phyloP scores from a whole-genome alignment of 768 basidiomycete genomes.

The Kwoniella botswanensis region DNA sequence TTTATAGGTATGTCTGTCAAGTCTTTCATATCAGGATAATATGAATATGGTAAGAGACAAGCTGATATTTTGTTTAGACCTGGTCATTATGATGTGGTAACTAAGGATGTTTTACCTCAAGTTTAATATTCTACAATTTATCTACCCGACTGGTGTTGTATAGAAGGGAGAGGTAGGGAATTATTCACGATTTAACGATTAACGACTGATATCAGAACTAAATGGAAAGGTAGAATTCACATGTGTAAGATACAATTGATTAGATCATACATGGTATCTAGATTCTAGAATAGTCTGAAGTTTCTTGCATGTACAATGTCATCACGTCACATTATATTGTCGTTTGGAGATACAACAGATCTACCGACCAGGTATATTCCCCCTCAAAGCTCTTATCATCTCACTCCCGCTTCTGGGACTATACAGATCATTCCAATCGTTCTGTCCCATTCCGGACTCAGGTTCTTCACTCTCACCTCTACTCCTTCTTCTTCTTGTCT shows the following conservation, averaged over 20 bases:
- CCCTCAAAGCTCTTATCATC: slow-evolving; percentile 32
- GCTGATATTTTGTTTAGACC: slow-evolving; percentile 63
- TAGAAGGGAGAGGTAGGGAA: too few species aligned
- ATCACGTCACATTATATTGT: too few species aligned
- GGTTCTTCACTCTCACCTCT: slow-evolving; percentile 36
- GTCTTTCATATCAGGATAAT: background rate
- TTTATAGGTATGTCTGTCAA: slow-evolving; percentile 68
- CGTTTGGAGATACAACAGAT: background rate
- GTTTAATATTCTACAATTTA: background rate
- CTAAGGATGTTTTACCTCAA: slow-evolving; percentile 44
- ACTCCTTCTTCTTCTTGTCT: slow-evolving; percentile 1
- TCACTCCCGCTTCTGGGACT: slow-evolving; percentile 30
- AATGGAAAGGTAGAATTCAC: too few species aligned
- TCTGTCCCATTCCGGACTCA: background rate
- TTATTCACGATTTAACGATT: background rate
- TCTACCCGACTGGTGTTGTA: background rate
- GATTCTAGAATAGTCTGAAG: background rate
- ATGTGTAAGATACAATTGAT: too few species aligned
- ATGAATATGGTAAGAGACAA: background rate
- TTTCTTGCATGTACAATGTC: background rate
- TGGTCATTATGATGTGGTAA: slow-evolving; percentile 84
- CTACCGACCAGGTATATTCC: slow-evolving; percentile 23
- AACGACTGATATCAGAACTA: background rate
- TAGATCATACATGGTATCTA: background rate
- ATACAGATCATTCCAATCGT: background rate